Evolutionary conservation across 2,329 filamentous ascomycete species (phyloP).

Genomic region (Fusarium temperatum): DNA sequence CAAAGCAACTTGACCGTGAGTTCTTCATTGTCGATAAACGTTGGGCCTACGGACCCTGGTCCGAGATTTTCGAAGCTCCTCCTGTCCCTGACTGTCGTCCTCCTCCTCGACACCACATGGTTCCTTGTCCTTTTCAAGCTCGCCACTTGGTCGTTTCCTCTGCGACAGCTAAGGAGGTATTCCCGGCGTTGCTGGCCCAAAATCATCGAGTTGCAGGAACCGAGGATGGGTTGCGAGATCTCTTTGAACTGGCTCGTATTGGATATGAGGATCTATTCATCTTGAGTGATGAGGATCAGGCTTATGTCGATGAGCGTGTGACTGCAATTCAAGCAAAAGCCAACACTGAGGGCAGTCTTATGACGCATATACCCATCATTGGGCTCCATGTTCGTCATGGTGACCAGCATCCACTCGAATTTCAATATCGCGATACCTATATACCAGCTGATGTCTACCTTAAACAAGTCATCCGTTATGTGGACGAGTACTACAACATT

Average conservation of each 20-base stretch:
- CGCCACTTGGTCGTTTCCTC: conserved; percentile 78
- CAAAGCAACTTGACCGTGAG: conserved; percentile 74
- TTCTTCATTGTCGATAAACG: conserved; percentile 88
- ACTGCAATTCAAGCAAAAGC: conserved; percentile 62
- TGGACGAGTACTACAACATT: conserved; percentile 59
- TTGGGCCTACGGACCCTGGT: conserved; percentile 83
- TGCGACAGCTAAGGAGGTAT: conserved; percentile 70
- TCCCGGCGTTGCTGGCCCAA: conserved; percentile 62
- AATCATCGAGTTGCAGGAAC: conserved; percentile 41
- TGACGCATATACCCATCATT: conserved; percentile 55
- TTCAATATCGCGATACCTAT: conserved; percentile 80
- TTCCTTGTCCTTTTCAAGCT: conserved; percentile 81
- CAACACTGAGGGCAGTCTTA: conserved; percentile 50
- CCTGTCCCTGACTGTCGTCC: conserved; percentile 72
- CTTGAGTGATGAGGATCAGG: conserved; percentile 71
- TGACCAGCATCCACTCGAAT: conserved; percentile 80
- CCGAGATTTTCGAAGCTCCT: conserved; percentile 74
- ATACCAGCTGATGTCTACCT: conserved; percentile 77
- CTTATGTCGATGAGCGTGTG: conserved; percentile 70
- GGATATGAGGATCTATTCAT: conserved; percentile 80
- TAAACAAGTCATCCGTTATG: conserved; percentile 64
- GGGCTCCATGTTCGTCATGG: conserved; percentile 84
- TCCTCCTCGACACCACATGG: conserved; percentile 77
- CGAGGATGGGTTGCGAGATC: conserved; percentile 53
- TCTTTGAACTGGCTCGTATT: conserved; percentile 73